Base-by-base conservation (phyloP, 148 eudicot species). In the Polygonum maritimum region DNA sequence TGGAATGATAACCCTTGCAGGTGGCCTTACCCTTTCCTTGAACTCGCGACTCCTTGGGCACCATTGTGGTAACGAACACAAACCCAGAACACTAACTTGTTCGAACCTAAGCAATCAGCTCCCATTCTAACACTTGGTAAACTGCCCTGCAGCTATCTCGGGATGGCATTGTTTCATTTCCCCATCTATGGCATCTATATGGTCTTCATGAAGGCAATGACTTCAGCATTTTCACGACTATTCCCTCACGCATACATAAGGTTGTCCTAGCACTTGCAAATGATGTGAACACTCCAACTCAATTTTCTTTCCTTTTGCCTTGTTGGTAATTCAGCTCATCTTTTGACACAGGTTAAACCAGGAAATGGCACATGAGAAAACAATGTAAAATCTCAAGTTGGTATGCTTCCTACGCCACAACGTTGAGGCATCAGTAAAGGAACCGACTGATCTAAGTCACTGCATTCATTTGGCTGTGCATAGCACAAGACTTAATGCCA, bases 11-110 rank as follows among this genome's bases (percentile, higher is more conserved):
- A 62, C 18, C 40, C 21, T 82, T 76, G 83, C 80, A 93, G 98
- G 98, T 94, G 98, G 98, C 98, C 98, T 49, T 94, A 94, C 79
- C 98, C 98, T 31, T 94, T 94, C 82, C 87, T 94, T 16, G 98
- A 94, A 63, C 89, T 94, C 63, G 70, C 90, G 44, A 90, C 89
- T 65, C 93, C 97, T 31, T 84, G 80, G 86, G 98, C 98, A 2
- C 98, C 98, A 45, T 60, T 90, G 33, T 94, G 98, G 98, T 94
- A 87, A 7, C 1, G 6, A 44, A 44, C 47, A 0, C 11, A 2
- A 69, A 69, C 26, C 5, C 15, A 35, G 14, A 69, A 16, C 14
- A 69, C 44, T 13, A 5, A 39, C 69, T 63, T 1, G 5, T 16
- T 63, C 6, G 36, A 11, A 8, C 3, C 31, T 38, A 1, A 5